phyloP scores from a whole-genome alignment of 2,329 filamentous ascomycete species.

The Conoideocrella luteorostrata region DNA sequence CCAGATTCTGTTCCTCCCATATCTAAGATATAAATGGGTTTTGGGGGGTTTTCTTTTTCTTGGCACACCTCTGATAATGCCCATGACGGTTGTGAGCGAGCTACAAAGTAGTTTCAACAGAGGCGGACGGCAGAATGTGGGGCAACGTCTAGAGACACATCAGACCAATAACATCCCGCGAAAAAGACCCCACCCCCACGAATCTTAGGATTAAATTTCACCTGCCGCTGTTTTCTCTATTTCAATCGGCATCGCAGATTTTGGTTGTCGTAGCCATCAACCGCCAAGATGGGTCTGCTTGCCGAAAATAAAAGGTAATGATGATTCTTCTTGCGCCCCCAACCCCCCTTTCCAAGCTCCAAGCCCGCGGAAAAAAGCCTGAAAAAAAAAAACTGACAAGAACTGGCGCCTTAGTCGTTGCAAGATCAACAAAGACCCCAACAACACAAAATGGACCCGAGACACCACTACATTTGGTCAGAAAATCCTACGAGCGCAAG shows the following conservation, averaged over 20 bases:
- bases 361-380: too few species aligned
- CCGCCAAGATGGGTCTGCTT: slow-evolving; percentile 28
- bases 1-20: too few species aligned
- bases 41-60: too few species aligned
- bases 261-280: background rate
- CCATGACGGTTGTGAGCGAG: too few species aligned
- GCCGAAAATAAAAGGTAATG: slow-evolving; percentile 28
- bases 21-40: too few species aligned
- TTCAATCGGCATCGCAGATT: background rate
- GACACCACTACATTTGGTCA: slow-evolving; percentile 81
- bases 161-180: slow-evolving; percentile 1
- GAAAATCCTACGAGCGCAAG: slow-evolving; percentile 78
- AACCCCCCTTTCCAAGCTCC: background rate
- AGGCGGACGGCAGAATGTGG: too few species aligned
- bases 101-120: too few species aligned
- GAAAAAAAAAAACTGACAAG: too few species aligned
- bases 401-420: slow-evolving; percentile 31
- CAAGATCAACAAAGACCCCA: slow-evolving; percentile 85
- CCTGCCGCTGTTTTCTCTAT: background rate
- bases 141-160: too few species aligned
- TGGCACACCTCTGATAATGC: too few species aligned
- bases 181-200: slow-evolving; percentile 1
- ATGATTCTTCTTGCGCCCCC: background rate
- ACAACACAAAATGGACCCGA: slow-evolving; percentile 89
- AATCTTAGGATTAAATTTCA: background rate